Base-by-base conservation (phyloP, 805 yeast genomes). In the Kodamaea kakaduensis region DNA sequence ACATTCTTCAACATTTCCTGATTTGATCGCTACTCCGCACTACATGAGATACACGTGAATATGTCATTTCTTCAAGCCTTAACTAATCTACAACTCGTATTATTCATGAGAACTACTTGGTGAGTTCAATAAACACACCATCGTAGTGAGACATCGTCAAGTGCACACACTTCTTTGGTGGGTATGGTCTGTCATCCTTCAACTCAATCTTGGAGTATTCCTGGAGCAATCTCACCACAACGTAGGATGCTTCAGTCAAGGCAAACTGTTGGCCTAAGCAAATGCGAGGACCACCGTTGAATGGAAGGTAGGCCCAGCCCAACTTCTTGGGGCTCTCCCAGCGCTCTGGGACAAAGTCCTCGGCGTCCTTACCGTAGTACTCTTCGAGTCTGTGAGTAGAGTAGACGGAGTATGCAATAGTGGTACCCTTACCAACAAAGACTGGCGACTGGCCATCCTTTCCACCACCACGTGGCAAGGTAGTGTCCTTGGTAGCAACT, bases 331-430 rank as follows among this genome's bases (percentile, higher is more conserved):
- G 25, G 14, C 3, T 12, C 10, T 40, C 44, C 58, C 58, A 53
- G 37, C 58, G 46, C 35, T 52, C 57, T 5, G 58, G 58, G 10
- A 32, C 38, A 43, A 53, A 53, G 8, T 36, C 52, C 3, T 32
- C 40, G 9, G 57, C 43, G 21, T 52, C 55, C 32, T 50, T 39
- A 9, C 58, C 58, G 32, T 50, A 52, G 25, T 18, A 36, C 16
- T 43, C 55, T 26, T 49, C 37, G 32, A 52, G 41, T 40, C 75
- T 64, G 46, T 74, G 79, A 46, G 71, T 63, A 10, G 64, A 49
- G 42, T 61, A 64, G 12, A 67, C 50, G 8, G 41, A 31, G 42
- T 52, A 53, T 5, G 43, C 41, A 14, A 53, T 47, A n/a, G 44
- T 36, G 9, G 56, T 46, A 18, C 58, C 58, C 38, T 51, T 52